Base-by-base conservation (phyloP, 2,329 filamentous ascomycete species). In the Pseudogymnoascus sp. region DNA sequence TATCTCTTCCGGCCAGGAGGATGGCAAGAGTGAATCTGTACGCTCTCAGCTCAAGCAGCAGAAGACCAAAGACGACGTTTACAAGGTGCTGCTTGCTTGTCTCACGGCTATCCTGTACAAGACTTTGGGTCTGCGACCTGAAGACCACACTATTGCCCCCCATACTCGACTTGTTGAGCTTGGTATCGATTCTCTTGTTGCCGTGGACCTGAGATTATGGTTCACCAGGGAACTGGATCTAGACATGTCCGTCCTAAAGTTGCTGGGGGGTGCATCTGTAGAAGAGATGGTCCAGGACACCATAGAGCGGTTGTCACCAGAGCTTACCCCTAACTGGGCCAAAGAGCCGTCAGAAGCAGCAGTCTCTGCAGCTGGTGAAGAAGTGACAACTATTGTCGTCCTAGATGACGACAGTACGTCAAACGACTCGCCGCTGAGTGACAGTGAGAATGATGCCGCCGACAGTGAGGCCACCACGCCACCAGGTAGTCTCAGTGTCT, bases 211-310 rank as follows among this genome's bases (percentile, higher is more conserved):
- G n/a, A 29, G 61, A 6, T 33, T 21, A 6, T 62, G 61, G 61
- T 62, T 62, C 24, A 60, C 29, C 21, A 62, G 60, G 19, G 61
- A 62, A 21, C 21, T 56, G 8, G 16, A 33, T 0, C 69, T 77
- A 0, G 76, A 81, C 47, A 73, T 82, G 1, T 76, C 79, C 0
- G 75, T 81, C 0, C 69, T 82, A 2, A 78, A 78, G 64, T 72
- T 82, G 19, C 67, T 81, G 2, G 71, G 75, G 6, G 76, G 75
- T 6, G 68, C 64, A 3, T 69, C 65, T 6, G 53, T 67, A 16
- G 38, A 19, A 14, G 70, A 71, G 40, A 21, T 44, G 40, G 16
- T 44, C 40, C 40, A 44, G 19, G 40, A 21, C 40, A 44, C 8
- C 4, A 44, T 44, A 16, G 40, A 21, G 10, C 40, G 40, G 13